phyloP scores from a whole-genome alignment of 495 filamentous ascomycete genomes.

The Paragyromitra xinjiangensis region DNA sequence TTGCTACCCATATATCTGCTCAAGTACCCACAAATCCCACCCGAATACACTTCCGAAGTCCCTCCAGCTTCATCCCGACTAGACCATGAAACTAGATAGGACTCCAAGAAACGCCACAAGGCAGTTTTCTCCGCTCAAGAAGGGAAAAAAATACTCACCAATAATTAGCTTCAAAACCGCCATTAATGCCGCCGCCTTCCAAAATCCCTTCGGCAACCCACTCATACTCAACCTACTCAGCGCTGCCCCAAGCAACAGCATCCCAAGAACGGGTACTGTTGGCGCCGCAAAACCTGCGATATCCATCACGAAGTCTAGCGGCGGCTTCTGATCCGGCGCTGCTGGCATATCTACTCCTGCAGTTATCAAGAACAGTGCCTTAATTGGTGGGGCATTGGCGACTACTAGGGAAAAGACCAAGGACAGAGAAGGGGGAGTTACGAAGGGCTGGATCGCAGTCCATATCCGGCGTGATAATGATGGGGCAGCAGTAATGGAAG shows the following conservation, averaged over 20 bases:
- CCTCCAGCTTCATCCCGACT: background rate
- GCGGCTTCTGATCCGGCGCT: conserved; percentile 53
- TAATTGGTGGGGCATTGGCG: conserved; percentile 51
- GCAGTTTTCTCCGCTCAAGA: background rate
- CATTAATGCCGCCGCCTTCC: conserved; percentile 53
- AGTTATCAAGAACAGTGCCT: conserved; percentile 48
- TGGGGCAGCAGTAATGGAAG: background rate
- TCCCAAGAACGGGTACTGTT: conserved; percentile 48
- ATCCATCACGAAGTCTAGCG: conserved; percentile 56
- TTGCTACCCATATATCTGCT: background rate
- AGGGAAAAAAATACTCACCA: conserved; percentile 36
- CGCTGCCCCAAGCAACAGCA: conserved; percentile 51
- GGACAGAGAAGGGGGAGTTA: conserved; percentile 48
- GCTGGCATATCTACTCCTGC: conserved; percentile 35
- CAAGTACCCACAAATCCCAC: background rate
- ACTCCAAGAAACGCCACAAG: background rate
- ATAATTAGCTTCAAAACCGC: conserved; percentile 54
- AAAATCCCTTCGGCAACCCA: conserved; percentile 54
- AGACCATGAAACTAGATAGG: background rate
- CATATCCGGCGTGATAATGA: conserved; percentile 44
- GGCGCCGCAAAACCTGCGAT: conserved; percentile 47
- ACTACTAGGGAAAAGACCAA: conserved; percentile 50
- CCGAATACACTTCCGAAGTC: background rate
- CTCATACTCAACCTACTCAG: conserved; percentile 49
- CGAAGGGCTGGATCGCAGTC: conserved; percentile 42